A percentile compares a stretch with the other conserved stretches of the same genome.
Evolutionary conservation across 805 yeast species (phyloP).

Genomic region (Maudiozyma pseudohumilis): DNA sequence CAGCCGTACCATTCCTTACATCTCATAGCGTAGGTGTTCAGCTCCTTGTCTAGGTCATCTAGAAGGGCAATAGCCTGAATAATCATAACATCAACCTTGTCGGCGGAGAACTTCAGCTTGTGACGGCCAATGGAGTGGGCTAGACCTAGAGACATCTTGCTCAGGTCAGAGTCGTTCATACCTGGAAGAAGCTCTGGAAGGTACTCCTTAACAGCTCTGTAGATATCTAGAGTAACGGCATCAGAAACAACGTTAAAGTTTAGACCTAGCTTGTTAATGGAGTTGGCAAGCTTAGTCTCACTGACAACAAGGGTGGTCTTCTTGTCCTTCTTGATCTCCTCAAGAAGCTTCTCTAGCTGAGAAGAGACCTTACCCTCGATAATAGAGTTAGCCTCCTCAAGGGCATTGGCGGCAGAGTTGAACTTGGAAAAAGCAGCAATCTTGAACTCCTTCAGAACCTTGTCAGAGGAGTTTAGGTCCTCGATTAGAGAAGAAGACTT

Average conservation of each 20-base stretch:
- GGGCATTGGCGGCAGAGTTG: constrained; percentile 86
- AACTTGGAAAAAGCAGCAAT: constrained; percentile 93
- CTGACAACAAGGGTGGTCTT: constrained; percentile 82
- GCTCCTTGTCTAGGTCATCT: constrained; percentile 93
- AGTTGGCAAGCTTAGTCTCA: constrained; percentile 90
- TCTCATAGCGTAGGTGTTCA: constrained; percentile 97
- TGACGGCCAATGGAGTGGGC: constrained; percentile 99
- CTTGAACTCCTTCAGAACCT: constrained; percentile 83
- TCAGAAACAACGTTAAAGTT: constrained; percentile 85
- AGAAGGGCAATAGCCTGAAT: constrained; percentile 95
- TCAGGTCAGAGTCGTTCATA: constrained; percentile 68
- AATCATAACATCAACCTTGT: constrained; percentile 97
- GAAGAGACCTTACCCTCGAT: constrained; percentile 90
- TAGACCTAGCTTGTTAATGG: constrained; percentile 88
- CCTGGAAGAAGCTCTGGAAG: constrained; percentile 93
- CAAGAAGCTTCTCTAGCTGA: constrained; percentile 66
- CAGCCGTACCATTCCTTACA: constrained; percentile 99
- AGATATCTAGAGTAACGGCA: constrained; percentile 87
- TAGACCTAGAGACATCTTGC: constrained; percentile 94
- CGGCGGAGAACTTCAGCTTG: constrained; percentile 93
- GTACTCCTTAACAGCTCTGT: constrained; percentile 90
- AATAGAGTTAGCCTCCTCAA: constrained; percentile 87
- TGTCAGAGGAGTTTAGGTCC: constrained; percentile 73
- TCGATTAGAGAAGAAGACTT: constrained; percentile 65
- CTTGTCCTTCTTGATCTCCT: constrained; percentile 68